These are phyloP conservation scores for Andrographis paniculata DNA, from an alignment of 305 asterid genomes.

Conservation along the genomic window DNA sequence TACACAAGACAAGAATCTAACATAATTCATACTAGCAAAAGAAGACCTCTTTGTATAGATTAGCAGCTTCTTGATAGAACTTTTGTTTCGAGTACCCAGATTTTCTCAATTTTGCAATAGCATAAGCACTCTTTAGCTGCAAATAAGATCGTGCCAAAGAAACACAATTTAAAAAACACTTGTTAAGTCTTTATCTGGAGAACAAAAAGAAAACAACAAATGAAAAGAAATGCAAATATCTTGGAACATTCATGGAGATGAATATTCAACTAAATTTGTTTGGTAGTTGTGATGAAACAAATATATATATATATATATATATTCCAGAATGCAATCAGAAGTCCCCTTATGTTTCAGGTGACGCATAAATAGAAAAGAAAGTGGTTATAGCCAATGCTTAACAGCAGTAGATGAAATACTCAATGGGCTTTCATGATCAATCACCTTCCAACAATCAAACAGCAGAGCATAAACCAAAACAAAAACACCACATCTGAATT, in stretches of 20 bases:
- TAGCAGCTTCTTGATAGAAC: conserved; percentile 70
- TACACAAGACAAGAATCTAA: conserved; percentile 10
- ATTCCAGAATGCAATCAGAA: no score
- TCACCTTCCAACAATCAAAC: conserved; percentile 12
- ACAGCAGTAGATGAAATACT: not conserved
- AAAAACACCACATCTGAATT: conserved; percentile 6
- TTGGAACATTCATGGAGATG: no score
- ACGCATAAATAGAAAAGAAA: no score
- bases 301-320: no score
- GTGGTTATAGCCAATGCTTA: not conserved
- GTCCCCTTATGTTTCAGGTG: no score
- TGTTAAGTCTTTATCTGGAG: no score
- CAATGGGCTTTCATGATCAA: conserved; percentile 2
- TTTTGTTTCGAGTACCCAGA: conserved; percentile 69
- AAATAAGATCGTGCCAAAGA: conserved; percentile 24
- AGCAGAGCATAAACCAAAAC: conserved; percentile 10
- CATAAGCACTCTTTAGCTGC: conserved; percentile 86
- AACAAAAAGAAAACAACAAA: not conserved
- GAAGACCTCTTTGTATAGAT: conserved; percentile 77
- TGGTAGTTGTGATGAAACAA: no score
- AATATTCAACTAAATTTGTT: no score
- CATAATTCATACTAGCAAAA: conserved; percentile 14
- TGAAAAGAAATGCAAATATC: no score
- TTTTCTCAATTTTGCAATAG: conserved; percentile 76
- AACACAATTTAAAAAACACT: not conserved